Base-by-base conservation (phyloP, 306 rosid genomes). In the Castanea sativa region DNA sequence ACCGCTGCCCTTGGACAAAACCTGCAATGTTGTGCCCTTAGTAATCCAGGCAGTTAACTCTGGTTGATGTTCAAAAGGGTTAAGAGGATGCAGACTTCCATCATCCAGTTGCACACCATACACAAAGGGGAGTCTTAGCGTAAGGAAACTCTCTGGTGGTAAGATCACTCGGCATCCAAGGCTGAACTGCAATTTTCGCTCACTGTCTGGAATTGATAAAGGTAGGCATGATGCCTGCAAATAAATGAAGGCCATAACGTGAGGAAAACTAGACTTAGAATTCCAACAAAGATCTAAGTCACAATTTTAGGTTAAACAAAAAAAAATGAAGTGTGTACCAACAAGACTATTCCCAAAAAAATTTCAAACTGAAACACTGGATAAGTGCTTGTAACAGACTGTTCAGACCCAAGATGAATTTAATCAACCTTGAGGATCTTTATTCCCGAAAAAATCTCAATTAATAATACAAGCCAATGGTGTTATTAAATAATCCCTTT, bases 81-180 rank as follows among this genome's bases (percentile, higher is more conserved):
- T 90, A 30, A 94, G 91, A 78, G 97, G 84, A 82, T 49, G 91
- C 73, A 73, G 77, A 60, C 83, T 88, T 85, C 91, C 94, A 85
- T 88, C 93, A 69, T 87, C 97, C 83, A 89, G 84, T 79, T 87
- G 88, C 73, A 91, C 90, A 2, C 99, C 99, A 43, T 92, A 94
- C 61, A 91, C 90, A 87, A 90, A 94, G 56, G 97, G 97, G 73
- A 94, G 87, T 83, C 90, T 86, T 67, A 94, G 97, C 33, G 93
- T 83, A 67, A 94, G 90, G 82, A 94, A 92, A 87, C 99, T 94
- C 85, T 87, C 97, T 41, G 97, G 95, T 80, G 99, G 99, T 76
- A 94, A 79, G 79, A 90, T 77, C 78, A 92, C 91, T 80, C 83
- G 89, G 78, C 88, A 87, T 78, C 97, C 97, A 18, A 86, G 88